phyloP scores from a whole-genome alignment of 2,329 filamentous ascomycete species.

The Talaromyces sp. region DNA sequence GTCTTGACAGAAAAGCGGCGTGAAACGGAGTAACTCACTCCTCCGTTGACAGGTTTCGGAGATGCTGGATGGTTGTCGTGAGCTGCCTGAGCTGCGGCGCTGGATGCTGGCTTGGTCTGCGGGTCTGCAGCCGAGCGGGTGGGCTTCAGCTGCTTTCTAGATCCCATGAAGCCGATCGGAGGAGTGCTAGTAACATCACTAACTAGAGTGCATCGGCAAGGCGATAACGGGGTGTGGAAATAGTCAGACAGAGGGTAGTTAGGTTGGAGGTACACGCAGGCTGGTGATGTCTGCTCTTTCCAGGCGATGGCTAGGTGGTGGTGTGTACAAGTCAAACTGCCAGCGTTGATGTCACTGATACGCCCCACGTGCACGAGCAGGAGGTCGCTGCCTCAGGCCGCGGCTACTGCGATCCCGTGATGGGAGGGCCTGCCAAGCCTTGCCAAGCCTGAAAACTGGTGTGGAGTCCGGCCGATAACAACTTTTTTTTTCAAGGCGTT shows the following conservation, averaged over 20 bases:
- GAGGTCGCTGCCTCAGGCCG: neutral
- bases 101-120: conserved; percentile 19
- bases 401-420: neutral
- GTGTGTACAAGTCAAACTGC: neutral
- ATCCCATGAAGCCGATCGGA: conserved; percentile 36
- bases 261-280: neutral
- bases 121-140: conserved; percentile 29
- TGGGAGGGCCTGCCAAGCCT: conserved; percentile 2
- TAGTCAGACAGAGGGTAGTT: neutral
- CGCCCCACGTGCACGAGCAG: conserved; percentile 6
- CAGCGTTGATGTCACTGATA: conserved; percentile 9
- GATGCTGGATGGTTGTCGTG: conserved; percentile 19
- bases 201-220: neutral
- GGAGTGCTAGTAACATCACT: conserved; percentile 29
- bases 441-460: neutral
- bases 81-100: conserved; percentile 17
- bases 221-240: neutral
- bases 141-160: conserved; percentile 40
- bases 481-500: conserved; percentile 6
- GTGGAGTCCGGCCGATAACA: conserved; percentile 8
- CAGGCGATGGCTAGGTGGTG: neutral
- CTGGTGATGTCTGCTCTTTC: neutral
- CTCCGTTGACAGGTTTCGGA: conserved; percentile 20
- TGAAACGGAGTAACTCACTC: conserved; percentile 21
- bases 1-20: neutral